Conservation (phyloP, 148 eudicot genomes). For the Rhododendron simsii region DNA sequence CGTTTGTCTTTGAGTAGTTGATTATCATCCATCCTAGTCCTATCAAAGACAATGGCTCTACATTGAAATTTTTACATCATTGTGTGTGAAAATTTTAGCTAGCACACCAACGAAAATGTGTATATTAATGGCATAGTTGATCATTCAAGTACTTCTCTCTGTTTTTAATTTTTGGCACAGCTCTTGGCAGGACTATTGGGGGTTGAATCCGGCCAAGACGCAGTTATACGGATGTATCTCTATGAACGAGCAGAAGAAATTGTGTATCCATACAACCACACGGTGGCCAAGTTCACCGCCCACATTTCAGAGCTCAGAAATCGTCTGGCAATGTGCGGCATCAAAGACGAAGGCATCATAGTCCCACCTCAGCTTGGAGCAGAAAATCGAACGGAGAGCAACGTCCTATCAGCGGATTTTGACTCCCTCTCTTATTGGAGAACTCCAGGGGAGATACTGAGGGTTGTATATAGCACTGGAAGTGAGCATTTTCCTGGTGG, state of each 20-base stretch:
- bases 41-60: no score
- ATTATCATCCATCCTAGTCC: no score
- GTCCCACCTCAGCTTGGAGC: conserved; percentile 61
- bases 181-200: conserved; percentile 70
- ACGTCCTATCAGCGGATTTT: conserved; percentile 46
- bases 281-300: conserved; percentile 65
- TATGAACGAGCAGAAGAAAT: conserved; percentile 39
- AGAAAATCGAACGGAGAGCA: conserved; percentile 35
- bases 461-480: conserved; percentile 54
- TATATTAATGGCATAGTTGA: no score
- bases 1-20: no score
- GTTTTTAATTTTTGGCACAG: conserved; percentile 17
- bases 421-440: conserved; percentile 54
- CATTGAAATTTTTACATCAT: no score
- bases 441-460: conserved; percentile 52
- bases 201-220: conserved; percentile 81
- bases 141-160: no score
- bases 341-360: conserved; percentile 69
- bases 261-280: conserved; percentile 51
- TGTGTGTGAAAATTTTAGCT: no score
- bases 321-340: conserved; percentile 50
- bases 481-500: conserved; percentile 61
- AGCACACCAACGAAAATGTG: no score
- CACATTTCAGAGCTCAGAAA: conserved; percentile 56
- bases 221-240: conserved; percentile 47